These are phyloP conservation scores for Pneumocystis wakefieldiae DNA, from an alignment of 1,139 yeast species.

Conservation along the genomic window DNA sequence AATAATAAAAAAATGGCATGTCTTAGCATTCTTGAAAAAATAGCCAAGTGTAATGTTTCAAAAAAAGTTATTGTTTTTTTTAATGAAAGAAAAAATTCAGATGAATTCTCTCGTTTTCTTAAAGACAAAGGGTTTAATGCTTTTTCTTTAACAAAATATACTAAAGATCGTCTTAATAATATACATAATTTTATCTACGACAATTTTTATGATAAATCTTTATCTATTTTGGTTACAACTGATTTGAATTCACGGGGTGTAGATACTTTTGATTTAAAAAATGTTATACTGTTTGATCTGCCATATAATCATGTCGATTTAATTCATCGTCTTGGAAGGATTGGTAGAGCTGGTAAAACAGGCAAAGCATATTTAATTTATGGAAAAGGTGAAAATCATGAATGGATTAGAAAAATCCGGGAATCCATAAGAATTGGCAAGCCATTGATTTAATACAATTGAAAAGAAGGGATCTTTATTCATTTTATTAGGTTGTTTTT, in stretches of 20 bases:
- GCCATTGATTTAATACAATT: constrained; percentile 13
- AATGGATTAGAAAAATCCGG: constrained; percentile 78
- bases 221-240: constrained; percentile 68
- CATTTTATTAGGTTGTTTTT: no score
- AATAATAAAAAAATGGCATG: constrained; percentile 73
- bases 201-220: constrained; percentile 3
- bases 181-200: constrained; percentile 43
- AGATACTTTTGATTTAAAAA: constrained; percentile 68
- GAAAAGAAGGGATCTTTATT: constrained; percentile 20
- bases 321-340: constrained; percentile 84
- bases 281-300: constrained; percentile 69
- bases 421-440: constrained; percentile 44
- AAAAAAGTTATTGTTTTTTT: constrained; percentile 82
- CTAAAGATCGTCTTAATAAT: constrained; percentile 41
- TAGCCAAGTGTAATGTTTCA: constrained; percentile 63
- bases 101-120: constrained; percentile 41
- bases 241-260: constrained; percentile 83
- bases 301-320: constrained; percentile 77
- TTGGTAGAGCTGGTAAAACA: constrained; percentile 79
- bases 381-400: constrained; percentile 45
- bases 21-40: constrained; percentile 78
- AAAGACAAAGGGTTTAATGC: constrained; percentile 45
- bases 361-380: constrained; percentile 74
- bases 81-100: constrained; percentile 54
- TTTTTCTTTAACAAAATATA: constrained; percentile 51